A percentile compares a stretch with the other conserved stretches of the same genome.
These are phyloP conservation scores for Coffea canephora DNA, from an alignment of 257 asterid genomes.

Conservation along the genomic window DNA sequence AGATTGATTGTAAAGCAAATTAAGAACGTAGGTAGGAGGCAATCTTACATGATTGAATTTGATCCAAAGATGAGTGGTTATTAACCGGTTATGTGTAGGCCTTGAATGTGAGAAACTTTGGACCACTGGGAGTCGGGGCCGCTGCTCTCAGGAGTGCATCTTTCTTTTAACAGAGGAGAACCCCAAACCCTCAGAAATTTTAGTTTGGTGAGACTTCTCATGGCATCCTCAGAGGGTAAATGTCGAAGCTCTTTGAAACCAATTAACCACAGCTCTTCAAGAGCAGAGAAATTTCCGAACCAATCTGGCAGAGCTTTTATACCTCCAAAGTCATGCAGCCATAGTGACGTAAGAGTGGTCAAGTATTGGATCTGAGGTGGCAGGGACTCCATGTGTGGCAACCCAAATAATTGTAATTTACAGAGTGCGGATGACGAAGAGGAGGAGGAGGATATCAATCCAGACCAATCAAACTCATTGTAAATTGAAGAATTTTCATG, in stretches of 20 bases:
- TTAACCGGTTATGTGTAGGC: no score
- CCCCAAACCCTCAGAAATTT: accelerated
- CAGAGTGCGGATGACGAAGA: slow-evolving; percentile 6
- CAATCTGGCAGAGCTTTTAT: slow-evolving; percentile 25
- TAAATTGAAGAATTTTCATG: background rate
- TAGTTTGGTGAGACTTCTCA: slow-evolving; percentile 4
- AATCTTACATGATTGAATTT: no score
- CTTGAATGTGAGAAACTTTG: no score
- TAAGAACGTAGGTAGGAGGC: no score
- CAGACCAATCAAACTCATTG: background rate
- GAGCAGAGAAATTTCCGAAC: slow-evolving; percentile 17
- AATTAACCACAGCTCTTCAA: background rate
- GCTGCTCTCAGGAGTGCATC: no score
- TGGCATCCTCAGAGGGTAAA: slow-evolving; percentile 12
- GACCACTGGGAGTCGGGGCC: no score
- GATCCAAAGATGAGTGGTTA: no score
- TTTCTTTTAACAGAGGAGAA: background rate
- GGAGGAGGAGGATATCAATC: background rate
- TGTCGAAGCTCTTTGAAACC: background rate
- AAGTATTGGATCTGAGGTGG: slow-evolving; percentile 18
- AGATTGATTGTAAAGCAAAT: no score
- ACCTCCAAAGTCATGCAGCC: background rate
- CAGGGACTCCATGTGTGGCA: slow-evolving; percentile 3
- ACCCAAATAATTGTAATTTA: accelerated
- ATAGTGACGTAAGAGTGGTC: background rate